Evolutionary conservation across 208 protist genomes (phyloP).

Genomic region (Trypanosoma mega): DNA sequence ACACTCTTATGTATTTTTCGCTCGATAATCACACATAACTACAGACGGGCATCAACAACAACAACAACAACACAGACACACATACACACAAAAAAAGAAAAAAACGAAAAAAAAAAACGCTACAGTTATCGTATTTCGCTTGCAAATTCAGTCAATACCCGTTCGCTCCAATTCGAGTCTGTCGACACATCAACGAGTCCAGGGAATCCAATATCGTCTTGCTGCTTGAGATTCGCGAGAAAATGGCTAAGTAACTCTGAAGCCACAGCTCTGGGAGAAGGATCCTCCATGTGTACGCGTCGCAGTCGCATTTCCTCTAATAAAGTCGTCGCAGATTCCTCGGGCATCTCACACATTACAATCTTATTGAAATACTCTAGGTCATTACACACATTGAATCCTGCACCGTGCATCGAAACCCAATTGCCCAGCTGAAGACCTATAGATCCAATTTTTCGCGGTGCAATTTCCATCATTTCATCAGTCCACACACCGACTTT

Average conservation of each 20-base stretch:
- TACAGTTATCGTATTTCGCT: no score
- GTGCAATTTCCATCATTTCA: constrained; percentile 10
- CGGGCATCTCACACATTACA: constrained; percentile 85
- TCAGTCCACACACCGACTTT: constrained; percentile 81
- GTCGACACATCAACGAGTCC: constrained; percentile 33
- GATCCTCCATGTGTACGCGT: background rate
- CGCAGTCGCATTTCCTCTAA: constrained; percentile 37
- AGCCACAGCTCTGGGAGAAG: constrained; percentile 12
- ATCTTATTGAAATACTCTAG: constrained; percentile 75
- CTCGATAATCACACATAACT: no score
- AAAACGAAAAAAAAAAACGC: no score
- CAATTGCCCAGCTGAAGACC: constrained; percentile 86
- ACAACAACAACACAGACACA: no score
- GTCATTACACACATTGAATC: constrained; percentile 75
- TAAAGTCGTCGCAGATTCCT: constrained; percentile 60
- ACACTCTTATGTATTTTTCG: no score
- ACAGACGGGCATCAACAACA: no score
- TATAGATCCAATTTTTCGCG: constrained; percentile 78
- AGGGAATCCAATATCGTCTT: constrained; percentile 16
- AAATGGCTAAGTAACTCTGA: constrained; percentile 33
- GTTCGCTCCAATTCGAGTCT: constrained; percentile 30
- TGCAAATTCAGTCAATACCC: constrained; percentile 20
- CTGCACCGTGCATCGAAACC: constrained; percentile 87
- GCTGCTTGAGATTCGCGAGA: constrained; percentile 38
- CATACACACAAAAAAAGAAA: no score